Evolutionary conservation across 805 yeast genomes (phyloP).

Genomic region (Lachancea kluyveri): DNA sequence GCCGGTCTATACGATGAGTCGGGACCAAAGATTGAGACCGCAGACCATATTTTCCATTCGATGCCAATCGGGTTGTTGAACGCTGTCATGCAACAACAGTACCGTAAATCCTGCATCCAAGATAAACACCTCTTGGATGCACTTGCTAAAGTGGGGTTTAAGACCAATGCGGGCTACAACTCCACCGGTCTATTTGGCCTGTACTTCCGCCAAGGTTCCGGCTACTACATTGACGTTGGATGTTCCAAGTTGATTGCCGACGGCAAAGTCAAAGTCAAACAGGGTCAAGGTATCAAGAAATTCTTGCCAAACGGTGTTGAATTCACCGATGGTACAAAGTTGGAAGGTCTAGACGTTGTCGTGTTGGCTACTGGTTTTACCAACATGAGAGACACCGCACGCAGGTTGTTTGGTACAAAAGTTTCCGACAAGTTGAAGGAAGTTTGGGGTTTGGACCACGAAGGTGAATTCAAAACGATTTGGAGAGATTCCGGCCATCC

Average conservation of each 20-base stretch:
- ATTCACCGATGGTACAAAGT: conserved; percentile 34
- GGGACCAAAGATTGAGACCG: conserved; percentile 35
- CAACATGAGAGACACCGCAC: conserved; percentile 38
- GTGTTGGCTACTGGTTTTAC: conserved; percentile 42
- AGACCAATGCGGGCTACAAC: conserved; percentile 38
- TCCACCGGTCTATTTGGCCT: conserved; percentile 38
- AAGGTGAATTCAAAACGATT: conserved; percentile 27
- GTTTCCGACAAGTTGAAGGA: conserved; percentile 34
- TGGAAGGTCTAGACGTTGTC: conserved; percentile 33
- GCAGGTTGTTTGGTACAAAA: conserved; percentile 33
- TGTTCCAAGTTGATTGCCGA: conserved; percentile 35
- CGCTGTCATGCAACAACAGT: conserved; percentile 33
- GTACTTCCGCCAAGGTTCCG: conserved; percentile 39
- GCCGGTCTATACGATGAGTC: conserved; percentile 33
- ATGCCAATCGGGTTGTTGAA: conserved; percentile 33
- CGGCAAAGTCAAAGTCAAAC: conserved; percentile 35
- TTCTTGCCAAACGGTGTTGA: conserved; percentile 36
- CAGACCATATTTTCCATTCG: conserved; percentile 35
- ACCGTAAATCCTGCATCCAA: conserved; percentile 27
- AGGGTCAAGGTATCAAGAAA: conserved; percentile 29
- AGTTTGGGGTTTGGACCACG: conserved; percentile 39
- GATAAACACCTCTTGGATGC: conserved; percentile 32
- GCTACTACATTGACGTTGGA: conserved; percentile 43
- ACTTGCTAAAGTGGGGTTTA: conserved; percentile 33
- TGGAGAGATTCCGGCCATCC: conserved; percentile 23